Percentiles rank a stretch among this genome's conserved stretches.
phyloP scores from a whole-genome alignment of 441 rosid species.

The Iberis amara region DNA sequence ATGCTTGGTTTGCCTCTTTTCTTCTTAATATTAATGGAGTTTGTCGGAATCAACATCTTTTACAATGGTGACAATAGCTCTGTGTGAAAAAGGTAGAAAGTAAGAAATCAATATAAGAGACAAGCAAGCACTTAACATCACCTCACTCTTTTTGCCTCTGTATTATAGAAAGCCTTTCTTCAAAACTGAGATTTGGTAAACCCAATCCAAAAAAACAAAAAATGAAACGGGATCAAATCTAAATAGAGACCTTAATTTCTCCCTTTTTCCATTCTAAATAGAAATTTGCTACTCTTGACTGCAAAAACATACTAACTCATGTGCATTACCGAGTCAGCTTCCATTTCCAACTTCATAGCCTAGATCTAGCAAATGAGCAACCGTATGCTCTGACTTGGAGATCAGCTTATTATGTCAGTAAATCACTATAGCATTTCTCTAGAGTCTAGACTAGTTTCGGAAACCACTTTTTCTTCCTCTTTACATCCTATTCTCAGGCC shows the following conservation, averaged over 20 bases:
- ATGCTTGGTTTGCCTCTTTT: no score
- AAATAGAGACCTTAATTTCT: constrained; percentile 11
- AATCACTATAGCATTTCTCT: constrained; percentile 11
- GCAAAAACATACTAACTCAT: constrained; percentile 12
- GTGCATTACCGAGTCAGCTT: constrained; percentile 3
- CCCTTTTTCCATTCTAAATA: constrained; percentile 17
- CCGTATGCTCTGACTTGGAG: neutral
- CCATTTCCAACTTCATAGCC: constrained; percentile 17
- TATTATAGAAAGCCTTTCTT: constrained; percentile 3
- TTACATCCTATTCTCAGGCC: constrained; percentile 16
- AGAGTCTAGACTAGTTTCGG: constrained; percentile 21
- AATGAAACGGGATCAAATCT: constrained; percentile 17
- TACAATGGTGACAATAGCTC: neutral
- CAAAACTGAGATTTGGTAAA: neutral
- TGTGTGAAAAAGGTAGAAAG: no score
- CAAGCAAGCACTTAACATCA: neutral
- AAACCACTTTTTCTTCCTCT: constrained; percentile 17
- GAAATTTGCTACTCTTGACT: constrained; percentile 17
- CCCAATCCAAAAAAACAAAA: neutral
- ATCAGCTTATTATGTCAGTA: constrained; percentile 15
- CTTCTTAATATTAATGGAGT: constrained; percentile 1
- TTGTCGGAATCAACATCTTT: constrained; percentile 17
- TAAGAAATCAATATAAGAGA: no score
- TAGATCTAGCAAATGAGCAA: constrained; percentile 14
- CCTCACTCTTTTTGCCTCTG: neutral